A percentile compares a stretch with the other conserved stretches of the same genome.
Evolutionary conservation across 2,329 filamentous ascomycete genomes (phyloP).

Genomic region (Ampelomyces quisqualis): DNA sequence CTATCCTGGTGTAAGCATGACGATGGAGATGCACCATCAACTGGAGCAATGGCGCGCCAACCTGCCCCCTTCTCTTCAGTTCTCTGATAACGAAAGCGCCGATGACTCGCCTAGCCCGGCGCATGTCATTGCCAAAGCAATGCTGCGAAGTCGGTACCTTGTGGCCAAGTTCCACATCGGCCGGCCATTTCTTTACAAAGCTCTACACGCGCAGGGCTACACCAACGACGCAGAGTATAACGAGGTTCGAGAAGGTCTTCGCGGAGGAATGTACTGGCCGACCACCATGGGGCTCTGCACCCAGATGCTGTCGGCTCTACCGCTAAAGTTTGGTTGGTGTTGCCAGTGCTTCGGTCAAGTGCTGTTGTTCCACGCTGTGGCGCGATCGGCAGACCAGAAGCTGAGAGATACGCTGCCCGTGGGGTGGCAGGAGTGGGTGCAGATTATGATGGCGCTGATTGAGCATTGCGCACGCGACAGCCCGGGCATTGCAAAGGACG

Average conservation of each 20-base stretch:
- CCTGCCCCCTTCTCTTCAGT: constrained; percentile 52
- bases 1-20: constrained; percentile 51
- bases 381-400: constrained; percentile 29
- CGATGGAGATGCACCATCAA: constrained; percentile 56
- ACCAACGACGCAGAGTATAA: constrained; percentile 37
- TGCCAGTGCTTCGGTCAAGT: constrained; percentile 43
- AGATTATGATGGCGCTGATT: constrained; percentile 40
- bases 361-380: constrained; percentile 37
- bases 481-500: constrained; percentile 40
- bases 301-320: constrained; percentile 40
- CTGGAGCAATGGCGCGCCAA: constrained; percentile 58
- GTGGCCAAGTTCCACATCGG: constrained; percentile 44
- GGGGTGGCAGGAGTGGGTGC: constrained; percentile 41
- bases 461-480: constrained; percentile 36
- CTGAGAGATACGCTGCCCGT: constrained; percentile 35
- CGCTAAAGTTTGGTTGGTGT: constrained; percentile 44
- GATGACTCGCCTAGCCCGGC: constrained; percentile 37
- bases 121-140: constrained; percentile 43
- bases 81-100: constrained; percentile 40
- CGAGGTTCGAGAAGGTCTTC: constrained; percentile 31
- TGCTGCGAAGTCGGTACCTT: constrained; percentile 42
- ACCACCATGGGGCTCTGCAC: constrained; percentile 40
- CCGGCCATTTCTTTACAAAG: constrained; percentile 43
- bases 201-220: constrained; percentile 33
- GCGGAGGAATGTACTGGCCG: constrained; percentile 42